Evolutionary conservation across 169 alveolate species (phyloP), one percentile per base, ranked within the genome.

Genomic region (Cyclospora cayetanensis): DNA sequence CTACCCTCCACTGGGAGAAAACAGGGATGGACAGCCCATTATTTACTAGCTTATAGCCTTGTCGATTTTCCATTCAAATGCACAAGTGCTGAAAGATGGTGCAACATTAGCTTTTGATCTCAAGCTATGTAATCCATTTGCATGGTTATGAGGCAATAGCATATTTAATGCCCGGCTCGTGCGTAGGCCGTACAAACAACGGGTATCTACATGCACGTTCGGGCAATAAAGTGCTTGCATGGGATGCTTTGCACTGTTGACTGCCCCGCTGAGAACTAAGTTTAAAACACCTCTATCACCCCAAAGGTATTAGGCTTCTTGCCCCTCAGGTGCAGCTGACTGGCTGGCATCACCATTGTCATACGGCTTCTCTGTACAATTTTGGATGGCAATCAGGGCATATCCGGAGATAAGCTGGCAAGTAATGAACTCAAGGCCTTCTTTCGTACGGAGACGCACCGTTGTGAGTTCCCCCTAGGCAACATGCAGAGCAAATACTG

Each of bases 351-450:
- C 93, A n/a, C 76, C 85, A 29, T 53, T 60, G 50, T 63, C 76
- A 29, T 77, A 90, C 15, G 93, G 93, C 37, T 90, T 76, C 29
- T 85, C 93, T 20, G 90, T 85, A 74, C 94, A 91, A 60, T 91
- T 91, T 85, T 91, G 94, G 31, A 91, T 60, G 66, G 79, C 94
- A 37, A 91, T 87, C 63, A 91, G 63, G 4, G 91, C 52, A 66
- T 87, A 92, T 1, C 91, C 94, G 15, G 91, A 43, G 29, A 77
- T 68, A 53, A 80, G 46, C 63, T 77, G 82, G 87, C 86, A 88
- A 39, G 92, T 91, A 46, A 92, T 85, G 34, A 92, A 86, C 84
- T 92, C 94, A 39, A 91, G 84, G 43, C 94, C 93, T 25, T 92
- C 90, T 41, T 60, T 65, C 1, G 94, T 92, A 60, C 94, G 84